Conservation (phyloP, 257 asterid genomes). For the Nicotiana paniculata region DNA sequence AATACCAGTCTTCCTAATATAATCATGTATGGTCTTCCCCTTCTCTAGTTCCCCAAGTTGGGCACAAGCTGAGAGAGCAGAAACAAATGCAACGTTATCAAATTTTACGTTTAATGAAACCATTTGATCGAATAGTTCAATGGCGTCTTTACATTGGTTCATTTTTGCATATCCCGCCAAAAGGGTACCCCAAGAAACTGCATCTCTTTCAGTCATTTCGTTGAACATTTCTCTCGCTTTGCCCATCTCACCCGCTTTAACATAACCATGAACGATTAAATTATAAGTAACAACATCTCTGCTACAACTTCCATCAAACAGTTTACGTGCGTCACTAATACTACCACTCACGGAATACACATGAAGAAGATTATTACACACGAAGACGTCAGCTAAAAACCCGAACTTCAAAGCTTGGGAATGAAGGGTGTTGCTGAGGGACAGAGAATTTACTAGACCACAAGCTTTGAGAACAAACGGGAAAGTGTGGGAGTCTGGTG, state of each 20-base stretch:
- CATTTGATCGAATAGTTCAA: constrained; percentile 57
- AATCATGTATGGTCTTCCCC: constrained; percentile 52
- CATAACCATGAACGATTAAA: constrained; percentile 62
- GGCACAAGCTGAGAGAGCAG: constrained; percentile 77
- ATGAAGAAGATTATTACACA: constrained; percentile 44
- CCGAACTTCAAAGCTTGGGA: constrained; percentile 50
- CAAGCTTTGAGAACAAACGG: constrained; percentile 71
- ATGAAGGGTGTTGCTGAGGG: constrained; percentile 40
- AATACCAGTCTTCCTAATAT: constrained; percentile 25
- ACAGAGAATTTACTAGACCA: constrained; percentile 27
- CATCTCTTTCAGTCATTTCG: constrained; percentile 57
- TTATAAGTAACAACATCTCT: constrained; percentile 72
- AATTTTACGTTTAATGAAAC: constrained; percentile 22
- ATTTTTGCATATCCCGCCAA: constrained; percentile 69
- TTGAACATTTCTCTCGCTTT: constrained; percentile 55
- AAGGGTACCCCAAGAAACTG: constrained; percentile 70
- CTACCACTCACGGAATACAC: constrained; percentile 33
- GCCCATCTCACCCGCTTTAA: constrained; percentile 53
- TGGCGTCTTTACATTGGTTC: constrained; percentile 41
- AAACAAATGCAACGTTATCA: constrained; percentile 56
- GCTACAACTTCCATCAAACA: constrained; percentile 46
- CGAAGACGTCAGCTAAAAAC: constrained; percentile 48
- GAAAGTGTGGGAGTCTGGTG: constrained; percentile 59
- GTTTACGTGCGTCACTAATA: constrained; percentile 22
- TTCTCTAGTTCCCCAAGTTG: constrained; percentile 60